These are phyloP conservation scores for Neospora caninum DNA, from an alignment of 169 alveolate species.

Conservation along the genomic window DNA sequence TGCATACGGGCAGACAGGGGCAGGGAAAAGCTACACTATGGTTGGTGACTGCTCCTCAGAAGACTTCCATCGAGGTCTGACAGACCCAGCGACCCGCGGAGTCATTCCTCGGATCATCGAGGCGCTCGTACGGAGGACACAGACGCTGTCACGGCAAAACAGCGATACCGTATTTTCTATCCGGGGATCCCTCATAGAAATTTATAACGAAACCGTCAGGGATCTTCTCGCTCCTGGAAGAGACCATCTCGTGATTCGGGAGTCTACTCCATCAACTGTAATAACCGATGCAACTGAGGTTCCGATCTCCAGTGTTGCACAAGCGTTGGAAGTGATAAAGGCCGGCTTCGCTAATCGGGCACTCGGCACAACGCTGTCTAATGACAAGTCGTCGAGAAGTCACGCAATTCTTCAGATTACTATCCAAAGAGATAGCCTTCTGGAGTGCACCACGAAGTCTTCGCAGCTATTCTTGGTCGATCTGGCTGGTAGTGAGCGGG, in stretches of 20 bases:
- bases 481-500: slow-evolving; percentile 96
- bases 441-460: background rate
- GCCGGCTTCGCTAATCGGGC: slow-evolving; percentile 47
- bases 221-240: slow-evolving; percentile 59
- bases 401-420: slow-evolving; percentile 44
- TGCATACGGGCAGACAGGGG: slow-evolving; percentile 90
- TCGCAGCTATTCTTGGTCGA: slow-evolving; percentile 93
- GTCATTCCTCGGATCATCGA: slow-evolving; percentile 20
- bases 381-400: slow-evolving; percentile 47
- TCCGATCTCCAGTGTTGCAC: background rate
- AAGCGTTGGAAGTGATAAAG: slow-evolving; percentile 23
- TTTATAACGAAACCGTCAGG: slow-evolving; percentile 53
- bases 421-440: background rate
- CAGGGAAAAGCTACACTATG: slow-evolving; percentile 77
- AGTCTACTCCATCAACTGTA: slow-evolving; percentile 17
- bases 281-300: slow-evolving; percentile 49
- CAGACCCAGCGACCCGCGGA: slow-evolving; percentile 35
- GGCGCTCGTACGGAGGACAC: background rate
- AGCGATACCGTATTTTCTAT: slow-evolving; percentile 3
- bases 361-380: slow-evolving; percentile 35
- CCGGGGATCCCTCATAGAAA: slow-evolving; percentile 53
- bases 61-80: background rate
- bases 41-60: slow-evolving; percentile 17
- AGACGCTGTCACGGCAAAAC: background rate
- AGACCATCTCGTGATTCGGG: slow-evolving; percentile 39